Evolutionary conservation across 2,329 filamentous ascomycete genomes (phyloP).

Genomic region (Botrytis elliptica): DNA sequence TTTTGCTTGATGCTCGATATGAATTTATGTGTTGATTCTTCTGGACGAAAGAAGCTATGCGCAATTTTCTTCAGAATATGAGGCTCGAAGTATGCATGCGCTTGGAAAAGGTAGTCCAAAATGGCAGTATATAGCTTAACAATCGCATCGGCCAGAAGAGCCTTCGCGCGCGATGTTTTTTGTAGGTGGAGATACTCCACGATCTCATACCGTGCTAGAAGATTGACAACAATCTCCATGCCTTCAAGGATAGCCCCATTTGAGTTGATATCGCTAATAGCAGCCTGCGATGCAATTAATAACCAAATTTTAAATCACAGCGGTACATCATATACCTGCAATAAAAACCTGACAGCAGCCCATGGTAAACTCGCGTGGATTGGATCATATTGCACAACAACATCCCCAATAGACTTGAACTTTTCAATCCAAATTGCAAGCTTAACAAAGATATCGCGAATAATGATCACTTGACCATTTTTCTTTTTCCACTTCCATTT

Average conservation of each 20-base stretch:
- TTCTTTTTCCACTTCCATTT: neutral
- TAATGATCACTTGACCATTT: conserved; percentile 19
- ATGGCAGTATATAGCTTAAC: conserved; percentile 21
- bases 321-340: conserved; percentile 18
- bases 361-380: conserved; percentile 26
- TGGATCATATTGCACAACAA: conserved; percentile 24
- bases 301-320: neutral
- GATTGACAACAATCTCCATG: conserved; percentile 20
- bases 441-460: conserved; percentile 25
- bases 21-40: too few relatives aligned
- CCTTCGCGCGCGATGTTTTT: neutral
- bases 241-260: conserved; percentile 24
- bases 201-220: neutral
- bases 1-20: too few relatives aligned
- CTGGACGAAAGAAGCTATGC: too few relatives aligned
- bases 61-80: too few relatives aligned
- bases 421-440: conserved; percentile 23
- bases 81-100: conserved; percentile 18
- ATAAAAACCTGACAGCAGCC: conserved; percentile 23
- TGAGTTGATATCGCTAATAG: neutral
- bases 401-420: conserved; percentile 24
- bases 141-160: conserved; percentile 7
- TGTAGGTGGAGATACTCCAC: conserved; percentile 17
- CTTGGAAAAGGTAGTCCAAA: conserved; percentile 20
- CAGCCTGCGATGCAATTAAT: neutral